These are phyloP conservation scores for Aaosphaeria pasadenensis DNA, from an alignment of 2,329 filamentous ascomycete genomes.

Conservation along the genomic window DNA sequence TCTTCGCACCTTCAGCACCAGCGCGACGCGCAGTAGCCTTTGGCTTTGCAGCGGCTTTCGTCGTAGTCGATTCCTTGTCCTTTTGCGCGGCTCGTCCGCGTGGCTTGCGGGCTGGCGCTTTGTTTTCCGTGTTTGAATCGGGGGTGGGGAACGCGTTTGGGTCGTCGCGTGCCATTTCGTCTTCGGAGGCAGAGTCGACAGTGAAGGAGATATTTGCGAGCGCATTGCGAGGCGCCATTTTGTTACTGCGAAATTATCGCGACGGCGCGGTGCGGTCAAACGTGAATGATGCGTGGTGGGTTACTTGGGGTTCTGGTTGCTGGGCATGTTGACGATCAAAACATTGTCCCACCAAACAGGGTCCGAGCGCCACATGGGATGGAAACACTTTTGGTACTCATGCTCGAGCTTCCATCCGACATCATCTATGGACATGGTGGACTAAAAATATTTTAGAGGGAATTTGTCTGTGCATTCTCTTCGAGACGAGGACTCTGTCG, in stretches of 20 bases:
- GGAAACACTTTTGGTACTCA: too few relatives aligned
- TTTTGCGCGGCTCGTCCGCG: slow-evolving; percentile 28
- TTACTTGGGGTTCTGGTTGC: too few relatives aligned
- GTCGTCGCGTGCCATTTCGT: slow-evolving; percentile 37
- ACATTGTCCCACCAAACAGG: too few relatives aligned
- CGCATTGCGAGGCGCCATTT: slow-evolving; percentile 32
- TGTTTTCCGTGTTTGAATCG: slow-evolving; percentile 41
- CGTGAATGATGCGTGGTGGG: too few relatives aligned
- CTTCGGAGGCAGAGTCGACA: slow-evolving; percentile 40
- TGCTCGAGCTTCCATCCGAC: too few relatives aligned
- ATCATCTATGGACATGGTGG: too few relatives aligned
- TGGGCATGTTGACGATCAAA: too few relatives aligned
- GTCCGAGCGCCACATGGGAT: too few relatives aligned
- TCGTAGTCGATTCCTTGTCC: slow-evolving; percentile 17
- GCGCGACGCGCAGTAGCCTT: slow-evolving; percentile 36
- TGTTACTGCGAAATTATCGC: background rate
- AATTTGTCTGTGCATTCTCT: too few relatives aligned
- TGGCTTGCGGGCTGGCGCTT: slow-evolving; percentile 31
- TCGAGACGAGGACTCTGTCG: too few relatives aligned
- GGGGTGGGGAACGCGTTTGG: slow-evolving; percentile 35
- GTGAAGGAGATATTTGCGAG: slow-evolving; percentile 36
- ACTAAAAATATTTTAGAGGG: too few relatives aligned
- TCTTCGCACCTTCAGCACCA: slow-evolving; percentile 38
- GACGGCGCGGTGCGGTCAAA: too few relatives aligned
- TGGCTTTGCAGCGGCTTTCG: slow-evolving; percentile 32